Evolutionary conservation across 1,284 basidiomycete genomes (phyloP).

Genomic region (Microbotryum silenes-acaulis): DNA sequence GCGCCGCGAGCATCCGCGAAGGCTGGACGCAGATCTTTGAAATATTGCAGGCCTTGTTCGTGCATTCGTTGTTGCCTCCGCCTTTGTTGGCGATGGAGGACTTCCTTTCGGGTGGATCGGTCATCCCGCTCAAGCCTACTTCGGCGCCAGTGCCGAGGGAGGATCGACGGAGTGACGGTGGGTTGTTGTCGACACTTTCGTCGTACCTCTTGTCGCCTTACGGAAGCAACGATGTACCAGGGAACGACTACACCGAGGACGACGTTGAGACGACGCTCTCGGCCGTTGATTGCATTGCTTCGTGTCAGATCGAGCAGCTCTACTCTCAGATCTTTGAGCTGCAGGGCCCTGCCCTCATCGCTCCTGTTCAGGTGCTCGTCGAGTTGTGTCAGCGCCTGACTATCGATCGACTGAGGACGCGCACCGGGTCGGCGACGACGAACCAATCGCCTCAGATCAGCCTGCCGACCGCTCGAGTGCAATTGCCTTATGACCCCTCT

Average conservation of each 20-base stretch:
- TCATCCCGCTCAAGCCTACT: constrained; percentile 76
- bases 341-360: constrained; percentile 60
- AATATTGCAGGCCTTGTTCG: constrained; percentile 93
- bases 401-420: constrained; percentile 50
- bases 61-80: constrained; percentile 80
- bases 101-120: constrained; percentile 74
- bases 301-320: constrained; percentile 87
- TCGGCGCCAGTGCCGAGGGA: constrained; percentile 50
- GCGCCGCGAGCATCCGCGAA: constrained; percentile 74
- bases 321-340: constrained; percentile 71
- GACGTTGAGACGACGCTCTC: constrained; percentile 92
- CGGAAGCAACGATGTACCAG: constrained; percentile 39
- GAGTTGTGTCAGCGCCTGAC: constrained; percentile 79
- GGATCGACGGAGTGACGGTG: constrained; percentile 65
- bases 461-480: constrained; percentile 36
- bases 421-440: neutral
- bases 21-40: constrained; percentile 94
- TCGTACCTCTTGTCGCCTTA: constrained; percentile 97
- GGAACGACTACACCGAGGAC: constrained; percentile 54
- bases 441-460: constrained; percentile 38
- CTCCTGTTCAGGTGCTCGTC: constrained; percentile 77
- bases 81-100: constrained; percentile 95
- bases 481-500: constrained; percentile 83
- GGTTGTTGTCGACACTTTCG: constrained; percentile 85
- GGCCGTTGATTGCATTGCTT: constrained; percentile 89